A percentile compares a stretch with the other conserved stretches of the same genome.
These are phyloP conservation scores for Auriscalpium vulgare DNA, from an alignment of 768 basidiomycete genomes.

Conservation along the genomic window DNA sequence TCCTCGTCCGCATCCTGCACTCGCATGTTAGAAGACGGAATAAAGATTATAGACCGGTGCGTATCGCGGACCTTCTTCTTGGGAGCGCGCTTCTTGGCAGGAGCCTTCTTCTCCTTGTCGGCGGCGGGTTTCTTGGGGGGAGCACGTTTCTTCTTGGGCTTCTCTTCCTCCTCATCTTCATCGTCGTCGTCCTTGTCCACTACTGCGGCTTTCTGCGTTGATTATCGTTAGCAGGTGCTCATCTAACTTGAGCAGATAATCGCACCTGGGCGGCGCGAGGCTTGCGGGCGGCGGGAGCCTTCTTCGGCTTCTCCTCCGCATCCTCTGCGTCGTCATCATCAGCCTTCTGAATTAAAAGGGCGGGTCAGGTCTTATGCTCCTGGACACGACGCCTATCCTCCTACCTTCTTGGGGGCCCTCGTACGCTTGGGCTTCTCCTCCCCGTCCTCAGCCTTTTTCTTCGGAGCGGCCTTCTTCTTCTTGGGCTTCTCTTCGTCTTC, in stretches of 20 bases:
- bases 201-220: constrained; percentile 37
- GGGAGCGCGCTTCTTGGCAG: constrained; percentile 35
- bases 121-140: constrained; percentile 36
- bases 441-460: constrained; percentile 28
- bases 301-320: constrained; percentile 46
- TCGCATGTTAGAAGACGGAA: background rate
- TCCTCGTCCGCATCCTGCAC: constrained; percentile 28
- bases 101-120: constrained; percentile 38
- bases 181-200: constrained; percentile 39
- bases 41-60: background rate
- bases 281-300: constrained; percentile 35
- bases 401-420: constrained; percentile 13
- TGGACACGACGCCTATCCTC: background rate
- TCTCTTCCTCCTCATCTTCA: constrained; percentile 33
- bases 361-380: too few species aligned
- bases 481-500: constrained; percentile 30
- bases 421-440: constrained; percentile 28
- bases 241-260: background rate
- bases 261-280: constrained; percentile 13
- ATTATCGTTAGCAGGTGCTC: too few species aligned
- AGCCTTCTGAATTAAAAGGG: constrained; percentile 1
- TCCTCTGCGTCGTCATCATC: constrained; percentile 34
- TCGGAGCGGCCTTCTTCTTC: constrained; percentile 17
- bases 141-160: constrained; percentile 23
- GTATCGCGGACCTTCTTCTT: constrained; percentile 25